Evolutionary conservation across 2,329 filamentous ascomycete species (phyloP).

Genomic region (Colletotrichum sidae): DNA sequence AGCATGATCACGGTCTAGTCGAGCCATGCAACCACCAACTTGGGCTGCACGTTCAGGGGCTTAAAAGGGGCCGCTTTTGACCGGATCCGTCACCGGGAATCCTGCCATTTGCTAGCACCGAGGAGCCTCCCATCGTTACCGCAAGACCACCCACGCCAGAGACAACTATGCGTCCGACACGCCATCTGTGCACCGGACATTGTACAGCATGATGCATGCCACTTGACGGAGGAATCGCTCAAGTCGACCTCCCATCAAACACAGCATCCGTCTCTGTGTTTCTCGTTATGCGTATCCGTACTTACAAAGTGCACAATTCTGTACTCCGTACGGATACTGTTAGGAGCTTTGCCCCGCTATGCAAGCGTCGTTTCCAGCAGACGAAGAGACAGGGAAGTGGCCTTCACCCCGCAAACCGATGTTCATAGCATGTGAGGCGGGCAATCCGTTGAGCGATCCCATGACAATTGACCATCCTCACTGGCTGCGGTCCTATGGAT

Average conservation of each 20-base stretch:
- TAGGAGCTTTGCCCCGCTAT: conserved; percentile 23
- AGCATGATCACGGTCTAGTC: conserved; percentile 26
- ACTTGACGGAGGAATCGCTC: conserved; percentile 18
- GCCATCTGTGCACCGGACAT: background rate
- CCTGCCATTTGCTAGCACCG: conserved; percentile 16
- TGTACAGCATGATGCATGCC: conserved; percentile 1
- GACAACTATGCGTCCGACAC: conserved; percentile 8
- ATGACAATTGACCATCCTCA: conserved; percentile 16
- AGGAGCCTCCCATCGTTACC: conserved; percentile 27
- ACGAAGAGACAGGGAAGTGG: background rate
- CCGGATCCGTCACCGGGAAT: conserved; percentile 31
- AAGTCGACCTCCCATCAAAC: background rate
- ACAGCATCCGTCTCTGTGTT: background rate
- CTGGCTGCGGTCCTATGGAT: conserved; percentile 16
- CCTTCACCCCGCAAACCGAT: conserved; percentile 32
- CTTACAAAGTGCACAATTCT: background rate
- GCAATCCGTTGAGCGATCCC: conserved; percentile 23
- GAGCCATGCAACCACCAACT: conserved; percentile 7
- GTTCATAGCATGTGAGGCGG: conserved; percentile 34
- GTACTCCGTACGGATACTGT: background rate
- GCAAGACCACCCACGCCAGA: conserved; percentile 28
- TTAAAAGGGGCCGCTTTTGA: conserved; percentile 28
- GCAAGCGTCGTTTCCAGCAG: conserved; percentile 8
- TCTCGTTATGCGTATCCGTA: background rate
- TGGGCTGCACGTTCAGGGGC: conserved; percentile 31